Conservation (phyloP, 2,329 filamentous ascomycete species). For the Cladosporium colombiae region DNA sequence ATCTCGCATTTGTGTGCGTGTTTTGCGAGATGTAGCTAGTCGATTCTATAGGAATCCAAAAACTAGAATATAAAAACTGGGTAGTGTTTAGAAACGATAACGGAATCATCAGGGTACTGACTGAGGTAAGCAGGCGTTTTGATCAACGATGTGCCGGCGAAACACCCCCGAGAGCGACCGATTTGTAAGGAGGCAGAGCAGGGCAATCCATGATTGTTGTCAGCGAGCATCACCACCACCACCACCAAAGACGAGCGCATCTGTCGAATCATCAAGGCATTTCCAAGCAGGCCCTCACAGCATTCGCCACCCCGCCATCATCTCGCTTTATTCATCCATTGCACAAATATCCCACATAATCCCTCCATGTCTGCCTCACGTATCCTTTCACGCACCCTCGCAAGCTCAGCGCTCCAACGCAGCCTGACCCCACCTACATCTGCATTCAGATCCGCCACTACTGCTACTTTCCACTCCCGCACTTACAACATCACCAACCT, state of each 20-base stretch:
- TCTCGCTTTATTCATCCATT: background rate
- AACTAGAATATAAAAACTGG: background rate
- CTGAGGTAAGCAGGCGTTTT: background rate
- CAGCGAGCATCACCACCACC: background rate
- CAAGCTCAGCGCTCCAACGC: slow-evolving; percentile 37
- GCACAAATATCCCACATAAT: background rate
- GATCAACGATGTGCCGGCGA: background rate
- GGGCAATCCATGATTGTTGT: background rate
- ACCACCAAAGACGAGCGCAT: background rate
- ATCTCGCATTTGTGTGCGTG: background rate
- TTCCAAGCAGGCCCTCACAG: slow-evolving; percentile 3
- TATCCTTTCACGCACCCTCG: slow-evolving; percentile 44
- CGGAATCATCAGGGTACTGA: background rate
- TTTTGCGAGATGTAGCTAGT: background rate
- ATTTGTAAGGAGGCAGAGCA: slow-evolving; percentile 1
- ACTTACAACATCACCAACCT: background rate
- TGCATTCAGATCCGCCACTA: slow-evolving; percentile 37
- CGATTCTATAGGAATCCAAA: background rate
- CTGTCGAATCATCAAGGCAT: slow-evolving; percentile 1
- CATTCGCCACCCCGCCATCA: background rate
- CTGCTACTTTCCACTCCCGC: slow-evolving; percentile 36
- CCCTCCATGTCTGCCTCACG: slow-evolving; percentile 32
- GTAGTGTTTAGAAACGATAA: background rate
- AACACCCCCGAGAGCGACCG: background rate
- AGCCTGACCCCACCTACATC: slow-evolving; percentile 20